Conservation (phyloP, 208 protist species). For the Trypanosoma grayi region DNA sequence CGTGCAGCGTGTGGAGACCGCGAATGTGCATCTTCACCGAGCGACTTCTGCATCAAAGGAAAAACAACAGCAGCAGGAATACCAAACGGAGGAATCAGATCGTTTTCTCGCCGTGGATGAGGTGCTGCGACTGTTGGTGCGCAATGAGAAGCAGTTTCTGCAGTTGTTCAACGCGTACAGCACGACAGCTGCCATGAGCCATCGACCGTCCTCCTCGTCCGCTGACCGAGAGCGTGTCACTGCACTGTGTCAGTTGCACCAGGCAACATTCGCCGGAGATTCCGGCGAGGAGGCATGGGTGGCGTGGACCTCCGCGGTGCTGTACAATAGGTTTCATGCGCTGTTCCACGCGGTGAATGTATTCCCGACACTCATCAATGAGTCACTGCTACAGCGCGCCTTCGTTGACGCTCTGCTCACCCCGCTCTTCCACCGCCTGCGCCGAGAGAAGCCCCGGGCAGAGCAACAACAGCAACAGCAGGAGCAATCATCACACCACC, state of each 20-base stretch:
- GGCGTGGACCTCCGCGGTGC: conserved; percentile 27
- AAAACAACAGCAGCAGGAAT: background rate
- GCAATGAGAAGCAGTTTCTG: conserved; percentile 57
- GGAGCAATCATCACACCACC: background rate
- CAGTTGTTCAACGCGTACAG: conserved; percentile 72
- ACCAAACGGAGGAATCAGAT: conserved; percentile 5
- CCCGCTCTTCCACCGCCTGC: conserved; percentile 36
- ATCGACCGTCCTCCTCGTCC: background rate
- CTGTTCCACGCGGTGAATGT: conserved; percentile 62
- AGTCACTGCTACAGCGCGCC: conserved; percentile 39
- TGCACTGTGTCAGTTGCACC: conserved; percentile 10
- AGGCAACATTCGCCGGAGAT: conserved; percentile 38
- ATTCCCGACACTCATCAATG: conserved; percentile 52
- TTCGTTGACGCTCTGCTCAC: conserved; percentile 52
- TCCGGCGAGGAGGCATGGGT: conserved; percentile 30
- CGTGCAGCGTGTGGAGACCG: conserved; percentile 17
- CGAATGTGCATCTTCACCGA: background rate
- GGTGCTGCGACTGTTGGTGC: conserved; percentile 41
- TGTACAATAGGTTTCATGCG: conserved; percentile 43
- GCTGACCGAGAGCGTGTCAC: background rate
- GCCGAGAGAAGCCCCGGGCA: background rate
- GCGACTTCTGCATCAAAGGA: background rate
- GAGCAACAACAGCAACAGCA: background rate
- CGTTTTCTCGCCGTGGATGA: conserved; percentile 28
- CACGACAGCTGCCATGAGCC: conserved; percentile 2